A percentile compares a stretch with the other conserved stretches of the same genome.
phyloP scores from a whole-genome alignment of 1,284 basidiomycete species.

The Ceratobasidium sp. region DNA sequence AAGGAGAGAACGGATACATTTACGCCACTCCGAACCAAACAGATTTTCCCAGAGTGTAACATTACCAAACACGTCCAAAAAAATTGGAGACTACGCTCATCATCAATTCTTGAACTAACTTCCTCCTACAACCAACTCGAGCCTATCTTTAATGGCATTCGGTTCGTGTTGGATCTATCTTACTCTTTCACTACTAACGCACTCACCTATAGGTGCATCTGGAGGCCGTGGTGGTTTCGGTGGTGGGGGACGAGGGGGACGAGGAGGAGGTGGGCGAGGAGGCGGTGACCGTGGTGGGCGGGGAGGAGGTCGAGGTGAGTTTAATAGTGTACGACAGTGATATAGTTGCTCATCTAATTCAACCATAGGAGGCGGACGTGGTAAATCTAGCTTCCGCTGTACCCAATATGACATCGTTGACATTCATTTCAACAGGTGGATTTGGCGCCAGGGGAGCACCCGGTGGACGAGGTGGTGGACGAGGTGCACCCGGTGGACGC shows the following conservation, averaged over 20 bases:
- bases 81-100: constrained; percentile 43
- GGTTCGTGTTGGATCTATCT: not conserved
- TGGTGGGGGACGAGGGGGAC: constrained; percentile 55
- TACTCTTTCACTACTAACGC: not conserved
- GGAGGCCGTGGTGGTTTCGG: constrained; percentile 56
- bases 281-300: constrained; percentile 53
- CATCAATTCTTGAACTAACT: not conserved
- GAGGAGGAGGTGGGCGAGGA: constrained; percentile 54
- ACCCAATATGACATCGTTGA: not conserved
- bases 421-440: constrained; percentile 47
- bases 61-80: constrained; percentile 35
- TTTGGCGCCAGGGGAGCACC: constrained; percentile 54
- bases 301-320: constrained; percentile 50
- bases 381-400: constrained; percentile 25
- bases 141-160: constrained; percentile 23
- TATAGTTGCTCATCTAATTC: not conserved
- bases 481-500: constrained; percentile 45
- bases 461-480: constrained; percentile 52
- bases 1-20: constrained; percentile 23
- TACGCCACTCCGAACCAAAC: constrained; percentile 38
- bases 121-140: constrained; percentile 7
- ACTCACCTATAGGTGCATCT: constrained; percentile 33
- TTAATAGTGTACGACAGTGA: not conserved
- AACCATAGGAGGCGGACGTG: constrained; percentile 53
- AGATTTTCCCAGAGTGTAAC: constrained; percentile 17